phyloP scores from a whole-genome alignment of 202 grass and related monocot genomes.

The Panicum virgatum region DNA sequence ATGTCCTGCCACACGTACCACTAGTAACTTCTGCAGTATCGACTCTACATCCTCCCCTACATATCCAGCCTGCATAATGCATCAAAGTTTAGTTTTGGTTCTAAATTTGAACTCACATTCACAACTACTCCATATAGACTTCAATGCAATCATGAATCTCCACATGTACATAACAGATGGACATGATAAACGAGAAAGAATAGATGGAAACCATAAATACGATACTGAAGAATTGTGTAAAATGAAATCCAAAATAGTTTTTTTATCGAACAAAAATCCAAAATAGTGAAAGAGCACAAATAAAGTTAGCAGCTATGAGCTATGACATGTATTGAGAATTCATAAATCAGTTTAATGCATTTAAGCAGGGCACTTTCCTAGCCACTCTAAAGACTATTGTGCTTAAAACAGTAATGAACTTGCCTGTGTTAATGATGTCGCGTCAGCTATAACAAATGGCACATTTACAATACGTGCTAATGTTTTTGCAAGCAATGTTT shows the following conservation, averaged over 20 bases:
- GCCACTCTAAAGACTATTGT: background rate
- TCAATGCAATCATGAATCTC: background rate
- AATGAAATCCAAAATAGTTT: conserved; percentile 4
- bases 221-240: background rate
- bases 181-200: background rate
- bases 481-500: conserved; percentile 98
- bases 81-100: conserved; percentile 32
- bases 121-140: conserved; percentile 8
- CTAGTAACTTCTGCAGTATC: conserved; percentile 88
- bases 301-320: conserved; percentile 9
- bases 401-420: conserved; percentile 42
- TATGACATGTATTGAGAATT: conserved; percentile 12
- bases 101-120: background rate
- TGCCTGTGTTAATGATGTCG: conserved; percentile 97
- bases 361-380: background rate
- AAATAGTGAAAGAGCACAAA: conserved; percentile 24
- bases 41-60: conserved; percentile 99
- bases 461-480: conserved; percentile 95
- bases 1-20: conserved; percentile 61
- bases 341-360: conserved; percentile 13
- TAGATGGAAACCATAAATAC: conserved; percentile 3
- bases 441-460: conserved; percentile 95
- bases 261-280: too few species aligned
- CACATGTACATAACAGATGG: background rate
- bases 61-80: conserved; percentile 86